Evolutionary conservation across 805 yeast genomes (phyloP).

Genomic region (Candida hungchunana): DNA sequence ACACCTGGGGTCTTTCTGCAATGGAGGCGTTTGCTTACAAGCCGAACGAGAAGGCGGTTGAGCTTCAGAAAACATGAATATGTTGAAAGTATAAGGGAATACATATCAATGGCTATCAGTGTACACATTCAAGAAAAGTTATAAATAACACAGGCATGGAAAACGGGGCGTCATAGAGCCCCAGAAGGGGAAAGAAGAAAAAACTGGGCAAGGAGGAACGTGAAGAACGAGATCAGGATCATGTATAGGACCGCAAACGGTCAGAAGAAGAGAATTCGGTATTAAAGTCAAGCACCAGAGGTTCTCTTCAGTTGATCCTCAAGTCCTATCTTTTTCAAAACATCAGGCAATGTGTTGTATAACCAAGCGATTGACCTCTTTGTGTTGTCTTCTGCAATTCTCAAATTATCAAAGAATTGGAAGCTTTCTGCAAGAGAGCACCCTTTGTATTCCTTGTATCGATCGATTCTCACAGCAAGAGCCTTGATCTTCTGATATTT

Average conservation of each 20-base stretch:
- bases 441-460: slow-evolving; percentile 27
- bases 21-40: slow-evolving; percentile 40
- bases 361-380: slow-evolving; percentile 34
- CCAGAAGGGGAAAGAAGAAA: too few species aligned
- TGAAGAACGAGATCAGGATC: too few species aligned
- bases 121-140: too few species aligned
- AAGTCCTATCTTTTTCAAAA: slow-evolving; percentile 26
- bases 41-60: slow-evolving; percentile 6
- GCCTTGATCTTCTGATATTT: slow-evolving; percentile 36
- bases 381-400: slow-evolving; percentile 28
- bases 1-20: slow-evolving; percentile 64
- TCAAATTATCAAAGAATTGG: slow-evolving; percentile 28
- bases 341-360: slow-evolving; percentile 31
- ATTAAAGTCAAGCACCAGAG: slow-evolving; percentile 4
- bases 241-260: too few species aligned
- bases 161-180: too few species aligned
- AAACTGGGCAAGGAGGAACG: too few species aligned
- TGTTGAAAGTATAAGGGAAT: too few species aligned
- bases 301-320: slow-evolving; percentile 27
- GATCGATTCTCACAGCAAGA: slow-evolving; percentile 32
- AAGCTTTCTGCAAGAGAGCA: slow-evolving; percentile 28
- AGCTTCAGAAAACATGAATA: too few species aligned
- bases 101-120: too few species aligned
- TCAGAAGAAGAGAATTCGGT: not conserved
- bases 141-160: too few species aligned